These are phyloP conservation scores for Ustilago nuda DNA, from an alignment of 1,284 basidiomycete species.

Conservation along the genomic window DNA sequence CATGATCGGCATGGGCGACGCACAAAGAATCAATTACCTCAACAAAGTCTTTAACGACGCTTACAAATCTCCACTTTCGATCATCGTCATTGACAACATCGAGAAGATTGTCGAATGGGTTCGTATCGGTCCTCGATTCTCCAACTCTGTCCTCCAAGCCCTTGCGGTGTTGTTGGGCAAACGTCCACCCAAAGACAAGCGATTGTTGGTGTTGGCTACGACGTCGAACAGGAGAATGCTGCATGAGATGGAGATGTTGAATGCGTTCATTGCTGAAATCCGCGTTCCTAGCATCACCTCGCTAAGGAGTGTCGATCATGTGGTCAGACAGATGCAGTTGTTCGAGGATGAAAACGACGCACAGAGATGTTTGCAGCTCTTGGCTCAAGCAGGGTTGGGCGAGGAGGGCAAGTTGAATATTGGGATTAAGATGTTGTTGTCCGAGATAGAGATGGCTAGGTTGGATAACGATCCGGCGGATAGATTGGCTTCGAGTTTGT, in stretches of 20 bases:
- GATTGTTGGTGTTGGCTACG: conserved; percentile 91
- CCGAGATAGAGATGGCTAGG: conserved; percentile 93
- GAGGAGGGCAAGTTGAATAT: conserved; percentile 76
- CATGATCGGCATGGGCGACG: conserved; percentile 94
- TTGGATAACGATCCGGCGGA: conserved; percentile 75
- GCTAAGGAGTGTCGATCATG: conserved; percentile 79
- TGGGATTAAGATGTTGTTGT: conserved; percentile 89
- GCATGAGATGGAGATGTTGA: conserved; percentile 87
- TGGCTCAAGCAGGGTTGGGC: conserved; percentile 82
- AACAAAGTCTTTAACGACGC: conserved; percentile 95
- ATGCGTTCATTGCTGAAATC: conserved; percentile 89
- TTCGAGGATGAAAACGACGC: conserved; percentile 77
- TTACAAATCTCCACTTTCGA: conserved; percentile 95
- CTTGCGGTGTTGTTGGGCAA: conserved; percentile 88
- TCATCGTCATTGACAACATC: conserved; percentile 87
- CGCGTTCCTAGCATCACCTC: conserved; percentile 84
- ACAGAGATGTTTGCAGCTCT: conserved; percentile 76
- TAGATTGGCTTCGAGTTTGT: conserved; percentile 68
- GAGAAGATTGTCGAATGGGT: conserved; percentile 77
- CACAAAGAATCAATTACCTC: conserved; percentile 90
- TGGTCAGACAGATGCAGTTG: conserved; percentile 85
- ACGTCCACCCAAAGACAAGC: conserved; percentile 93
- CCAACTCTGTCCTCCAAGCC: conserved; percentile 91
- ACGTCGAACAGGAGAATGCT: conserved; percentile 89
- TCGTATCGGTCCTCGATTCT: conserved; percentile 96